These are phyloP conservation scores for Biscogniauxia mediterranea DNA, from an alignment of 2,329 filamentous ascomycete species.

Conservation along the genomic window DNA sequence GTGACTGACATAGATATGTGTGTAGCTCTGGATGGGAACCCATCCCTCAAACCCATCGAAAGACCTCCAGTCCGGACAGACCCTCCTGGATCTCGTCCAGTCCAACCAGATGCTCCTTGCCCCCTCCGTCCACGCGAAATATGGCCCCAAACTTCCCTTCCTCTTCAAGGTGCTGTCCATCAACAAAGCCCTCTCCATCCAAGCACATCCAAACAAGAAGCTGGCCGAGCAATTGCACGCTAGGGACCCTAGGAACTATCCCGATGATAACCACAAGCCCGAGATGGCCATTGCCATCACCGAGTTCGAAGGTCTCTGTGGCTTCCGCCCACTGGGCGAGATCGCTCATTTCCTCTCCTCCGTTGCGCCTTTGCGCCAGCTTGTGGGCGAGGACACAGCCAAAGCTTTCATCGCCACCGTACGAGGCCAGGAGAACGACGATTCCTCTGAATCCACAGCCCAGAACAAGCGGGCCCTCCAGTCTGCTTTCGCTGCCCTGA, in stretches of 20 bases:
- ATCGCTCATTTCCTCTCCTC: slow-evolving; percentile 72
- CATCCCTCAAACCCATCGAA: slow-evolving; percentile 95
- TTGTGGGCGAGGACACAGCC: slow-evolving; percentile 66
- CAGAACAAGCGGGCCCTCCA: slow-evolving; percentile 79
- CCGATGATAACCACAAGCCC: slow-evolving; percentile 98
- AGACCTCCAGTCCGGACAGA: slow-evolving; percentile 78
- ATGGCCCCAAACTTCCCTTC: slow-evolving; percentile 83
- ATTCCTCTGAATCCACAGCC: slow-evolving; percentile 33
- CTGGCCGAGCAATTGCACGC: slow-evolving; percentile 86
- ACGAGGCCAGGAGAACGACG: slow-evolving; percentile 50
- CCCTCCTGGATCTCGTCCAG: slow-evolving; percentile 81
- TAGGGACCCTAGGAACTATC: slow-evolving; percentile 89
- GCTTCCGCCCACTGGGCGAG: slow-evolving; percentile 84
- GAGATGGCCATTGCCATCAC: slow-evolving; percentile 99
- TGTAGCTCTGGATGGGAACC: slow-evolving; percentile 96
- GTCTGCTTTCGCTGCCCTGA: slow-evolving; percentile 72
- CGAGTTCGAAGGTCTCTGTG: slow-evolving; percentile 92
- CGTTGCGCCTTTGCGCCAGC: slow-evolving; percentile 60
- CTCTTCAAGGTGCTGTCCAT: slow-evolving; percentile 98
- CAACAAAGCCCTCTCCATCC: slow-evolving; percentile 92
- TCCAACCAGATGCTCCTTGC: slow-evolving; percentile 85
- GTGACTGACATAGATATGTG: slow-evolving; percentile 15
- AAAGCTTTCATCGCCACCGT: slow-evolving; percentile 52
- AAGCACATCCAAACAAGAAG: slow-evolving; percentile 95
- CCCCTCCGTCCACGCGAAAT: slow-evolving; percentile 67